Percentiles rank a stretch among this genome's conserved stretches.
Evolutionary conservation across 345 rosid species (phyloP).

Genomic region (Citrus glauca): DNA sequence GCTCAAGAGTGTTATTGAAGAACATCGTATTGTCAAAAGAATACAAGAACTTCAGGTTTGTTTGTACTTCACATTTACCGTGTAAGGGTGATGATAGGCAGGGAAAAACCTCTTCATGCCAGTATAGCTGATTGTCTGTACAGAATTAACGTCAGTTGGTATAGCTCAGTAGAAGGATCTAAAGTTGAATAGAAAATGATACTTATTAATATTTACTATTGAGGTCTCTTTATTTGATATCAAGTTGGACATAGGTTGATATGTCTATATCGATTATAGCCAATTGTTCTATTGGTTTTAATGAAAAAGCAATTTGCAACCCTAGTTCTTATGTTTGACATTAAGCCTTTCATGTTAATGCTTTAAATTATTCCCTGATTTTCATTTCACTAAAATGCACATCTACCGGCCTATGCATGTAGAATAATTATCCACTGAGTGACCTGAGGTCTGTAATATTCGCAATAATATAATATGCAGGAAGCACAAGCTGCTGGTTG

Average conservation of each 20-base stretch:
- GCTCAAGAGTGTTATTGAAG: conserved; percentile 61
- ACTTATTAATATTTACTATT: background rate
- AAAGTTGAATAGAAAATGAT: background rate
- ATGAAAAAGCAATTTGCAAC: background rate
- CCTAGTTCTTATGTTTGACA: background rate
- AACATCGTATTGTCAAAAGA: conserved; percentile 64
- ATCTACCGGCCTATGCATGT: background rate
- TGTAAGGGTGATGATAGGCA: background rate
- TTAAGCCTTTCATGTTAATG: background rate
- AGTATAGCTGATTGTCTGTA: background rate
- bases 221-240: background rate
- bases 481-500: conserved; percentile 87
- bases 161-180: background rate
- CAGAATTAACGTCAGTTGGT: background rate
- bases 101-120: background rate
- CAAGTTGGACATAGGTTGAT: background rate
- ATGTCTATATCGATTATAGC: background rate
- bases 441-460: too few relatives aligned
- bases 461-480: conserved; percentile 32
- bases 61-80: background rate
- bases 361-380: background rate
- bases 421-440: background rate
- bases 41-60: conserved; percentile 87
- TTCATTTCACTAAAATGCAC: background rate
- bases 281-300: too few relatives aligned